phyloP scores from a whole-genome alignment of 345 rosid species.

The Mallotus nudiflorus region DNA sequence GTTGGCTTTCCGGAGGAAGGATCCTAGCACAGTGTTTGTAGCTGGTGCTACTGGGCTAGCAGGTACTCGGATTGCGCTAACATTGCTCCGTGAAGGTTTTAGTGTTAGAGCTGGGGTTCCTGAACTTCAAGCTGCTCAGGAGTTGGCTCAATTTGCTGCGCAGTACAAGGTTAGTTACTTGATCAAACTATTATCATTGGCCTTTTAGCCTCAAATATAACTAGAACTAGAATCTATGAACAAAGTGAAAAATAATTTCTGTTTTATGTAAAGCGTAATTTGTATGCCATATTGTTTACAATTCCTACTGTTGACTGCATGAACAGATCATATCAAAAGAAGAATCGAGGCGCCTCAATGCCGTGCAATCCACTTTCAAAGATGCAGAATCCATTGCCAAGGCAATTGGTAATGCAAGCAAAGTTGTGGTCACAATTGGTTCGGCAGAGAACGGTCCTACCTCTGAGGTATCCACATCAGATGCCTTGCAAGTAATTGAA shows the following conservation, averaged over 20 bases:
- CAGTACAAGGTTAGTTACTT: constrained; percentile 67
- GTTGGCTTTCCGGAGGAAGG: constrained; percentile 64
- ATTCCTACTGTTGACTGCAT: not conserved
- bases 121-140: constrained; percentile 80
- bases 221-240: too few species aligned
- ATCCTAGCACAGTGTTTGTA: constrained; percentile 78
- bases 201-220: too few species aligned
- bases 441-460: constrained; percentile 71
- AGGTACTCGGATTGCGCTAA: constrained; percentile 77
- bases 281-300: too few species aligned
- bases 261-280: too few species aligned
- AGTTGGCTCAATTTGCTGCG: constrained; percentile 80
- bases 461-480: constrained; percentile 56
- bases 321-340: constrained; percentile 78
- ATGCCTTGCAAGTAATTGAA: constrained; percentile 71
- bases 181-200: too few species aligned
- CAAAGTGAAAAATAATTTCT: too few species aligned
- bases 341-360: constrained; percentile 74
- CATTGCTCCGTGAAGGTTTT: constrained; percentile 73
- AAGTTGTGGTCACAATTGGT: constrained; percentile 80
- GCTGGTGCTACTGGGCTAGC: constrained; percentile 96
- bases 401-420: constrained; percentile 96
- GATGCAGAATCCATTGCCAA: constrained; percentile 81
- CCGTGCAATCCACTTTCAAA: constrained; percentile 70
- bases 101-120: constrained; percentile 90